Evolutionary conservation across 495 filamentous ascomycete genomes (phyloP).

Genomic region (Parathielavia hyrcaniae): DNA sequence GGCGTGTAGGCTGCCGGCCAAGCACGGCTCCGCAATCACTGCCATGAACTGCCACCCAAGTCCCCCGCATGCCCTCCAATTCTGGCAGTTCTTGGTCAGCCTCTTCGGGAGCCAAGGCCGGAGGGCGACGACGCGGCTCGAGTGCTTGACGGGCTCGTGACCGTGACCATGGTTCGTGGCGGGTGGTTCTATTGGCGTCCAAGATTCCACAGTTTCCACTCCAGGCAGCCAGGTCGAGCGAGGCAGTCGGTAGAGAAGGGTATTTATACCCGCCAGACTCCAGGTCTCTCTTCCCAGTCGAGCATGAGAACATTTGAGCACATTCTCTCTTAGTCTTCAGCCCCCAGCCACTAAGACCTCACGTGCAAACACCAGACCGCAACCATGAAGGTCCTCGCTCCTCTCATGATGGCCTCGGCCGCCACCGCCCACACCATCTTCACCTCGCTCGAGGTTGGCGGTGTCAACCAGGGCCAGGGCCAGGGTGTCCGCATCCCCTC

Average conservation of each 20-base stretch:
- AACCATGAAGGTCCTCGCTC: slow-evolving; percentile 30
- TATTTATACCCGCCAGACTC: background rate
- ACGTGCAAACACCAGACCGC: too few species aligned
- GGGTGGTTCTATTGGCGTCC: too few species aligned
- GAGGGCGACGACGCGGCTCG: background rate
- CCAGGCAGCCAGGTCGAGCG: background rate
- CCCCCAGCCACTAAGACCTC: background rate
- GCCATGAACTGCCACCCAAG: background rate
- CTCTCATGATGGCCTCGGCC: slow-evolving; percentile 23
- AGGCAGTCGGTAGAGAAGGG: too few species aligned
- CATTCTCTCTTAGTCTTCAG: slow-evolving; percentile 2
- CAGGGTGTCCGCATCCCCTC: slow-evolving; percentile 27
- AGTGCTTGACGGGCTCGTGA: background rate
- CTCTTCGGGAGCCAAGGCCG: slow-evolving; percentile 1
- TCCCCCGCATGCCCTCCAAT: background rate
- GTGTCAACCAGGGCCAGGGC: slow-evolving; percentile 29
- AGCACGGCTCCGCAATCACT: slow-evolving; percentile 4
- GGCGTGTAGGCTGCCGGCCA: slow-evolving; percentile 12
- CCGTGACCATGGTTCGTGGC: background rate
- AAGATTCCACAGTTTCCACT: background rate
- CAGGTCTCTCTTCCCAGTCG: background rate
- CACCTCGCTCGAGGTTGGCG: slow-evolving; percentile 27
- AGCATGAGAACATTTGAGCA: background rate
- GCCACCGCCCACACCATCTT: slow-evolving; percentile 34
- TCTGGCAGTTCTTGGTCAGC: background rate